Evolutionary conservation across 306 rosid species (phyloP).

Genomic region (Fragaria nilgerrensis): DNA sequence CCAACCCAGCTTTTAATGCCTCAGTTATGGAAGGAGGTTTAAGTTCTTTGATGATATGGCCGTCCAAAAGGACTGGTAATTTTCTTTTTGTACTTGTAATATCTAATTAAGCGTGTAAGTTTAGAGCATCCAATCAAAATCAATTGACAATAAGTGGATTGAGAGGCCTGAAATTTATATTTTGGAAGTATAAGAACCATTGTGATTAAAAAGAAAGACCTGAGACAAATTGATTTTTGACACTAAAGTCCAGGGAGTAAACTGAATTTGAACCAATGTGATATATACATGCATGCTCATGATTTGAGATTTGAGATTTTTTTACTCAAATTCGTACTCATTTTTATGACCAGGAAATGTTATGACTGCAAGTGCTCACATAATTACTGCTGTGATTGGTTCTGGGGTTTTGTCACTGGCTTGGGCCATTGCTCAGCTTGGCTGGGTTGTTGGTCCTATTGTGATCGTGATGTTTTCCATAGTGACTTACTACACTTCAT

Average conservation of each 20-base stretch:
- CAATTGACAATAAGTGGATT: no score
- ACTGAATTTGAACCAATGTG: background rate
- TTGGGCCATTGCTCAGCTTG: slow-evolving; percentile 77
- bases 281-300: background rate
- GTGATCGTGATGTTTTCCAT: slow-evolving; percentile 50
- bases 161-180: no score
- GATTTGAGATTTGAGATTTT: background rate
- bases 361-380: slow-evolving; percentile 71
- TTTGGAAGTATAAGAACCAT: no score
- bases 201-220: no score
- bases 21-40: slow-evolving; percentile 46
- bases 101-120: no score
- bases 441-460: slow-evolving; percentile 67
- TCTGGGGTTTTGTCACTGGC: slow-evolving; percentile 75
- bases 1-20: slow-evolving; percentile 49
- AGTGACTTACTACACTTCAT: slow-evolving; percentile 60
- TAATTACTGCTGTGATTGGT: slow-evolving; percentile 77
- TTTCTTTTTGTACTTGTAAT: background rate
- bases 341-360: slow-evolving; percentile 38
- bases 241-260: no score
- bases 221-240: no score
- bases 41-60: slow-evolving; percentile 65
- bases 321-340: background rate
- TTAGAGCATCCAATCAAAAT: no score
- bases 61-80: slow-evolving; percentile 60